Percentiles rank a stretch among this genome's conserved stretches.
These are phyloP conservation scores for Chaetomium strumarium DNA, from an alignment of 2,329 filamentous ascomycete genomes.

Conservation along the genomic window DNA sequence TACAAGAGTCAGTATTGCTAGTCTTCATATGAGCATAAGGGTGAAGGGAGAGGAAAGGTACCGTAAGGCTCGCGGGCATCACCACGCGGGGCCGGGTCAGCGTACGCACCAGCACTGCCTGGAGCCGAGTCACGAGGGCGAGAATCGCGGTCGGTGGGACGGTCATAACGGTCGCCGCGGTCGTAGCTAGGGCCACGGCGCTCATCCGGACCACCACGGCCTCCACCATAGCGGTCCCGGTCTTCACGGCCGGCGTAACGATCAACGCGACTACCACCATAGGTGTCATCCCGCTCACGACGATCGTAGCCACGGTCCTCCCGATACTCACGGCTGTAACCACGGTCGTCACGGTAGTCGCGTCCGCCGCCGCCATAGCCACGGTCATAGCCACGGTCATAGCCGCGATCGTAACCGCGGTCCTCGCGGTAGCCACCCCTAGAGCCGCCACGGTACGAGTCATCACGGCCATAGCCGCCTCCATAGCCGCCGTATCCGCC, in stretches of 20 bases:
- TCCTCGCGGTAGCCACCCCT: slow-evolving; percentile 30
- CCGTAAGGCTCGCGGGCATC: slow-evolving; percentile 29
- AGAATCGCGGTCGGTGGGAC: slow-evolving; percentile 28
- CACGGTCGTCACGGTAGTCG: slow-evolving; percentile 40
- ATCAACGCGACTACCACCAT: slow-evolving; percentile 36
- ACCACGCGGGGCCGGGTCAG: slow-evolving; percentile 26
- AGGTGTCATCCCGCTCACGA: slow-evolving; percentile 40
- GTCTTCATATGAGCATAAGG: neutral
- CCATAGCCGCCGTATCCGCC: slow-evolving; percentile 49
- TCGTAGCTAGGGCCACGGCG: slow-evolving; percentile 38
- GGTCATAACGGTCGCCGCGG: slow-evolving; percentile 39
- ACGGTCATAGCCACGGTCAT: slow-evolving; percentile 41
- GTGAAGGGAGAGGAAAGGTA: slow-evolving; percentile 15
- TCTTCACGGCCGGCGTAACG: slow-evolving; percentile 47
- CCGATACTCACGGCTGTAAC: slow-evolving; percentile 35
- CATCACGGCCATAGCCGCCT: slow-evolving; percentile 44
- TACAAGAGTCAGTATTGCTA: slow-evolving; percentile 13
- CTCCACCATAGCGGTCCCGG: slow-evolving; percentile 52
- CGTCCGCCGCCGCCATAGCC: slow-evolving; percentile 28
- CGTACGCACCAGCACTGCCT: slow-evolving; percentile 25
- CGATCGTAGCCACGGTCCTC: slow-evolving; percentile 31
- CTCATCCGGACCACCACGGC: slow-evolving; percentile 37
- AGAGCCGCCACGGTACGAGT: slow-evolving; percentile 49
- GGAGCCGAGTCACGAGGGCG: slow-evolving; percentile 28
- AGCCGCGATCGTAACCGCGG: slow-evolving; percentile 45